Evolutionary conservation across 2,329 filamentous ascomycete genomes (phyloP).

Genomic region (Pseudocercospora crystallina): DNA sequence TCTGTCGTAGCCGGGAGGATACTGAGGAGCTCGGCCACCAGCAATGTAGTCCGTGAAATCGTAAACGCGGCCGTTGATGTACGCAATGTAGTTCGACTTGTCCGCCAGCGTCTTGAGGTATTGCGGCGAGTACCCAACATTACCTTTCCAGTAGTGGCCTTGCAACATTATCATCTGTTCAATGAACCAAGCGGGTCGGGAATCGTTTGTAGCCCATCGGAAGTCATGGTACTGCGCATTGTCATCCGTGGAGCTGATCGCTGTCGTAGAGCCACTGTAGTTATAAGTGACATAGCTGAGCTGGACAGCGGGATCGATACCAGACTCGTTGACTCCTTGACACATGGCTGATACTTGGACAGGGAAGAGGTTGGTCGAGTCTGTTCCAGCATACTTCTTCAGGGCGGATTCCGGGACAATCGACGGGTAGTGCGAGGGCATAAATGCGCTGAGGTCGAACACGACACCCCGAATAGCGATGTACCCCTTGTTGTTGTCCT

Average conservation of each 20-base stretch:
- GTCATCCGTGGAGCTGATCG: conserved; percentile 65
- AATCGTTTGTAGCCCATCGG: conserved; percentile 77
- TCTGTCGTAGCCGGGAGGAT: conserved; percentile 55
- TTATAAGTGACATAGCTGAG: conserved; percentile 82
- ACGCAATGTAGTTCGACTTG: conserved; percentile 63
- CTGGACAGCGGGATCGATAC: conserved; percentile 70
- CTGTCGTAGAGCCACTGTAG: conserved; percentile 63
- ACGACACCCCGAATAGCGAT: conserved; percentile 85
- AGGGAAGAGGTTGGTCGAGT: conserved; percentile 87
- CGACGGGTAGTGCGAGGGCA: conserved; percentile 74
- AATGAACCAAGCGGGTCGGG: conserved; percentile 85
- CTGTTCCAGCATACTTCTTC: conserved; percentile 78
- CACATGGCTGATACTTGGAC: conserved; percentile 93
- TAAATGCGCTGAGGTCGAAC: conserved; percentile 75
- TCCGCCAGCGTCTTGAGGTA: conserved; percentile 69
- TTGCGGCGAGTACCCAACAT: conserved; percentile 75
- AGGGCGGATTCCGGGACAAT: conserved; percentile 62
- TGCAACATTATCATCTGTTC: conserved; percentile 82
- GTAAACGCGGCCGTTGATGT: conserved; percentile 77
- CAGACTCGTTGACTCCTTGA: conserved; percentile 68
- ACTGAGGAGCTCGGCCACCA: conserved; percentile 68
- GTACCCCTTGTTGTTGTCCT: conserved; percentile 63
- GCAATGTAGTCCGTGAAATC: conserved; percentile 81
- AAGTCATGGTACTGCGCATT: conserved; percentile 92
- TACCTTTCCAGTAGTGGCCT: conserved; percentile 79